phyloP scores from a whole-genome alignment of 176 grass and related monocot genomes.

The Pontederia paniculata region DNA sequence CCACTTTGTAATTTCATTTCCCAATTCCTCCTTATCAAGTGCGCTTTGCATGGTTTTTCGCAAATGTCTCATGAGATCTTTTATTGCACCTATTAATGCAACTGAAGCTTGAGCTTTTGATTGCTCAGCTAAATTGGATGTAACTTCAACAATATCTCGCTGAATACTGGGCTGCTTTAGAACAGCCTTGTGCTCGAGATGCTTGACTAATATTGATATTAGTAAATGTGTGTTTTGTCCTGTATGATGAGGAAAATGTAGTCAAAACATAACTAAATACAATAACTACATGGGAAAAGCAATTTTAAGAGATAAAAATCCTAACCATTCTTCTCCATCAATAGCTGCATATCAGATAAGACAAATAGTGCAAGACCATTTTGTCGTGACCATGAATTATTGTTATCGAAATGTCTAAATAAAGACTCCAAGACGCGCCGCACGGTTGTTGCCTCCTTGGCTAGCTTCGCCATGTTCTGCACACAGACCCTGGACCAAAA shows the following conservation, averaged over 20 bases:
- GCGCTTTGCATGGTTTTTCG: constrained; percentile 81
- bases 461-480: constrained; percentile 90
- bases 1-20: constrained; percentile 54
- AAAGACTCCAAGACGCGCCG: constrained; percentile 87
- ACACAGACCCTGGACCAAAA: constrained; percentile 94
- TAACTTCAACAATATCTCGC: constrained; percentile 76
- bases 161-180: constrained; percentile 89
- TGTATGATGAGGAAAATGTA: constrained; percentile 29
- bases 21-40: constrained; percentile 48
- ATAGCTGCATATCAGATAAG: constrained; percentile 82
- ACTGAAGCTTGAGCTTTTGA: constrained; percentile 62
- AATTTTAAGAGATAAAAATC: background rate
- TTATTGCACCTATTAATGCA: constrained; percentile 84
- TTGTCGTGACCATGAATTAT: constrained; percentile 55
- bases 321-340: constrained; percentile 70
- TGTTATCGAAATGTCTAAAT: constrained; percentile 75
- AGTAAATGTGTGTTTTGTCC: constrained; percentile 82
- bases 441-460: constrained; percentile 81
- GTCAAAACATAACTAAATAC: background rate
- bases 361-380: constrained; percentile 67
- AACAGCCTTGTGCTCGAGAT: constrained; percentile 84
- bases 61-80: constrained; percentile 94
- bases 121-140: constrained; percentile 64
- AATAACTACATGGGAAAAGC: background rate
- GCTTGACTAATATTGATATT: constrained; percentile 85